phyloP scores from a whole-genome alignment of 2,329 filamentous ascomycete genomes.

The Monilinia fructigena region DNA sequence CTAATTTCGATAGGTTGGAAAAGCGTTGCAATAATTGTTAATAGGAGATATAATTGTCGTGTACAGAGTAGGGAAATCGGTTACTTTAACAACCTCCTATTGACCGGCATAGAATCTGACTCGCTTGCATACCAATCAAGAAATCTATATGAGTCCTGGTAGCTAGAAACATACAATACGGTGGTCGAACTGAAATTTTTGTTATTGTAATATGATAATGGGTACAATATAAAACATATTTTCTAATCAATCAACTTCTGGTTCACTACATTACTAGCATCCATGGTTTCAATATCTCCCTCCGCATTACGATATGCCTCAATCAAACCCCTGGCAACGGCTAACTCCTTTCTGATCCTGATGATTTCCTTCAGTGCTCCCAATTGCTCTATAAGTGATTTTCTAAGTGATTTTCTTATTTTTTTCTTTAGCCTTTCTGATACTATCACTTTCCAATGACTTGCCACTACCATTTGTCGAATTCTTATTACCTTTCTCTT shows the following conservation, averaged over 20 bases:
- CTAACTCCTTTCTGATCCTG: background rate
- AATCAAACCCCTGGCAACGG: background rate
- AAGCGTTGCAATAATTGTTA: too few species aligned
- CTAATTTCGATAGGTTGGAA: too few species aligned
- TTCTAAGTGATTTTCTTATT: background rate
- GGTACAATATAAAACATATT: background rate
- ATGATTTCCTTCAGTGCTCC: background rate
- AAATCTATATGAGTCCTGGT: too few species aligned
- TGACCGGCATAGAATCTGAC: too few species aligned
- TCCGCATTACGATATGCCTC: background rate
- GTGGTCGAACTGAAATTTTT: background rate
- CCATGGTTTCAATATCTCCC: background rate
- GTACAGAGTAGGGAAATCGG: too few species aligned
- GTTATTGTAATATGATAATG: background rate
- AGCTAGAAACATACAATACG: too few species aligned
- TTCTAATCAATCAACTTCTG: background rate
- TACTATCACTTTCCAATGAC: background rate
- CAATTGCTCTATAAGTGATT: background rate
- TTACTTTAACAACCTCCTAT: too few species aligned
- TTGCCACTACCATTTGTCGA: background rate
- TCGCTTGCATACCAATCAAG: too few species aligned
- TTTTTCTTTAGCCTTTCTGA: background rate
- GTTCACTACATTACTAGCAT: background rate
- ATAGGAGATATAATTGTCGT: too few species aligned
- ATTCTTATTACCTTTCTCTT: background rate